phyloP scores from a whole-genome alignment of 208 protist genomes.

The Leishmania lainsoni region DNA sequence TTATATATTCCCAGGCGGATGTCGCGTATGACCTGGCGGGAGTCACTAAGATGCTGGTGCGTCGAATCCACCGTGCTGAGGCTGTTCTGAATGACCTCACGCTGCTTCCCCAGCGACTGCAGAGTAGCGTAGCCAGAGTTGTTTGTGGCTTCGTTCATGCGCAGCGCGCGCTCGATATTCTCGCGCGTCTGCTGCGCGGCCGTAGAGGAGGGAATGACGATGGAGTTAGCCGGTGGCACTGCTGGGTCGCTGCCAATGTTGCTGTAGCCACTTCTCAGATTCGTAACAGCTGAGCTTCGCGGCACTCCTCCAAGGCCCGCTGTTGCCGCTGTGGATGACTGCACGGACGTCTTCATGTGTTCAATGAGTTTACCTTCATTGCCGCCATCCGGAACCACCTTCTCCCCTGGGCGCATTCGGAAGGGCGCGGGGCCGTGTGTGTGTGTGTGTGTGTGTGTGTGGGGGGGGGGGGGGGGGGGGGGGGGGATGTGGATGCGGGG shows the following conservation, averaged over 20 bases:
- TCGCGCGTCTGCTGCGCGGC: slow-evolving; percentile 47
- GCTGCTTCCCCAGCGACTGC: slow-evolving; percentile 68
- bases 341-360: slow-evolving; percentile 51
- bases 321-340: neutral
- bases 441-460: neutral
- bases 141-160: slow-evolving; percentile 64
- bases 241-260: slow-evolving; percentile 15
- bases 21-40: slow-evolving; percentile 56
- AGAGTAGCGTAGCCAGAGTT: slow-evolving; percentile 68
- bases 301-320: neutral
- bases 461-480: too few species aligned
- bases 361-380: slow-evolving; percentile 41
- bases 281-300: neutral
- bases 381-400: neutral
- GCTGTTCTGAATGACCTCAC: slow-evolving; percentile 68
- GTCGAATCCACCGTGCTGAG: slow-evolving; percentile 54
- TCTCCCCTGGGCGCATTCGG: neutral
- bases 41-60: slow-evolving; percentile 51
- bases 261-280: slow-evolving; percentile 28
- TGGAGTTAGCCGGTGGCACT: slow-evolving; percentile 6
- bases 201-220: slow-evolving; percentile 10
- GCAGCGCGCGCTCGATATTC: slow-evolving; percentile 69
- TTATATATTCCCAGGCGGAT: slow-evolving; percentile 78
- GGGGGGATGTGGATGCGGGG: too few species aligned
- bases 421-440: neutral